Conservation (phyloP, 1,284 basidiomycete genomes). For the Termitomyces sp. region DNA sequence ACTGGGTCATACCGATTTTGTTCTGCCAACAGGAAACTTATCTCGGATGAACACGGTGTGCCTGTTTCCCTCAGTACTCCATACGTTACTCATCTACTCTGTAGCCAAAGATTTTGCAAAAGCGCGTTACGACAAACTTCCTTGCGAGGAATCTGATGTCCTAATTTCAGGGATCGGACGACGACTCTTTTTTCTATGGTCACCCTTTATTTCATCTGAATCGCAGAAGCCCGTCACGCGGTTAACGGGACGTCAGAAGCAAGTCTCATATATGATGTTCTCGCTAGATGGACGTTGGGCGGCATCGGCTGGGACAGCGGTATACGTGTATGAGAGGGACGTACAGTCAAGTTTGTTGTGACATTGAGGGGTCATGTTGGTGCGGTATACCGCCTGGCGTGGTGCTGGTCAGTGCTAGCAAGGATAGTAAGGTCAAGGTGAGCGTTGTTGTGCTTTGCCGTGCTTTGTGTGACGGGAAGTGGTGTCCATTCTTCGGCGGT, state of each 20-base stretch:
- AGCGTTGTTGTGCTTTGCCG: slow-evolving; percentile 25
- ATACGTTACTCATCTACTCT: background rate
- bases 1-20: slow-evolving; percentile 98
- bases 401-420: slow-evolving; percentile 95
- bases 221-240: slow-evolving; percentile 81
- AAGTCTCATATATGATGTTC: slow-evolving; percentile 93
- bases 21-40: slow-evolving; percentile 74
- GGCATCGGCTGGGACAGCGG: slow-evolving; percentile 93
- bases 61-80: background rate
- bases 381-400: slow-evolving; percentile 90
- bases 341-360: slow-evolving; percentile 89
- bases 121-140: slow-evolving; percentile 69
- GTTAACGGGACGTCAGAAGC: slow-evolving; percentile 93
- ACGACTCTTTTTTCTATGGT: slow-evolving; percentile 96
- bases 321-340: slow-evolving; percentile 93
- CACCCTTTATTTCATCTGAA: slow-evolving; percentile 47
- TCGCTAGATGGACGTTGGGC: slow-evolving; percentile 92
- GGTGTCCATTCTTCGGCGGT: background rate
- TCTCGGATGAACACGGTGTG: slow-evolving; percentile 76
- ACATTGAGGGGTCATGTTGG: slow-evolving; percentile 92
- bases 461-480: background rate
- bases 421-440: slow-evolving; percentile 94
- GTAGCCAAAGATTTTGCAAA: slow-evolving; percentile 72
- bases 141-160: slow-evolving; percentile 70
- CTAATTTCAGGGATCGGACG: slow-evolving; percentile 92